phyloP scores from a whole-genome alignment of 768 basidiomycete genomes.

The Agrocybe praecox region DNA sequence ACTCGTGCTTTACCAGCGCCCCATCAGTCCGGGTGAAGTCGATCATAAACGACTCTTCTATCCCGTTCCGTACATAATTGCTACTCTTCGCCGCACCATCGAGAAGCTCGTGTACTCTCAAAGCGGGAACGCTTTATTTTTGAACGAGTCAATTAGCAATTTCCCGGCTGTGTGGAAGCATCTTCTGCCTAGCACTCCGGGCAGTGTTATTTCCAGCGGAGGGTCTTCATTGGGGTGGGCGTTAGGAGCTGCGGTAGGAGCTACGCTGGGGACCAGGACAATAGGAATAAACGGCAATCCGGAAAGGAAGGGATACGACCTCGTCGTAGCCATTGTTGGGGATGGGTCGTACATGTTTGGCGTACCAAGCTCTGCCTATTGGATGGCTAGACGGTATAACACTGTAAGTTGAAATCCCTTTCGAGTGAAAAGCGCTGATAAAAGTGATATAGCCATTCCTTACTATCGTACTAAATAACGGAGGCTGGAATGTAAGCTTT shows the following conservation, averaged over 20 bases:
- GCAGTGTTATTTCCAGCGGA: constrained; percentile 56
- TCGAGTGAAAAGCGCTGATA: neutral
- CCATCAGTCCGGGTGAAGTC: neutral
- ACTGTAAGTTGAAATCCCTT: constrained; percentile 44
- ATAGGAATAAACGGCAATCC: constrained; percentile 7
- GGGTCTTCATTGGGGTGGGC: constrained; percentile 73
- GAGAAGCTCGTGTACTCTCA: constrained; percentile 36
- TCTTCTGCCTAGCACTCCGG: constrained; percentile 51
- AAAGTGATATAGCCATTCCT: constrained; percentile 56
- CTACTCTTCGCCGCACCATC: constrained; percentile 46
- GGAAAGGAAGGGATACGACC: constrained; percentile 39
- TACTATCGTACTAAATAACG: constrained; percentile 72
- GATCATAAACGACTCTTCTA: constrained; percentile 17
- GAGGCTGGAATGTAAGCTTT: constrained; percentile 58
- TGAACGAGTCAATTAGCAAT: constrained; percentile 70
- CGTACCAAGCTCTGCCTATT: constrained; percentile 65
- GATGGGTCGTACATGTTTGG: constrained; percentile 74
- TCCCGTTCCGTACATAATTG: constrained; percentile 52
- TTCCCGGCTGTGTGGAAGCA: constrained; percentile 59
- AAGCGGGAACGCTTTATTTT: constrained; percentile 43
- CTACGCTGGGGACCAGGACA: constrained; percentile 42
- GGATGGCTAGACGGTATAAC: constrained; percentile 72
- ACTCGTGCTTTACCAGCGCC: constrained; percentile 13
- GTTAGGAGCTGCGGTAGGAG: constrained; percentile 66
- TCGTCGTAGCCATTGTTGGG: constrained; percentile 63